phyloP scores from a whole-genome alignment of 805 yeast species.

The Ogataea naganishii region DNA sequence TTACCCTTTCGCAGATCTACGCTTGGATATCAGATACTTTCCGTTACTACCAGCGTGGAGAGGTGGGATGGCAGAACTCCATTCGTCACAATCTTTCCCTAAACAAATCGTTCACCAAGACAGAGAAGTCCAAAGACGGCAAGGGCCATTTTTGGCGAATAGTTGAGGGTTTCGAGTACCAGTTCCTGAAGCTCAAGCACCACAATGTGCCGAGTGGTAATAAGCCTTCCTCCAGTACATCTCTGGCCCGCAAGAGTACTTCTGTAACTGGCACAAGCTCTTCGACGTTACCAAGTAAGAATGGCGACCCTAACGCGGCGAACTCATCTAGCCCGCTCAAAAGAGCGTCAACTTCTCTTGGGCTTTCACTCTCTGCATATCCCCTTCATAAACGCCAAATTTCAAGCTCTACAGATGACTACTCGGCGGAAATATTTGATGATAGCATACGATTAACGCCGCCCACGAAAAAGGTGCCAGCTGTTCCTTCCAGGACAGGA shows the following conservation, averaged over 20 bases:
- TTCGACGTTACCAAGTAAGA: too few species aligned
- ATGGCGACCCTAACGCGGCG: too few species aligned
- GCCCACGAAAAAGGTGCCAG: slow-evolving; percentile 7
- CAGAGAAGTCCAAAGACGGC: slow-evolving; percentile 84
- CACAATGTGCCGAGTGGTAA: slow-evolving; percentile 25
- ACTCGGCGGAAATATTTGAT: too few species aligned
- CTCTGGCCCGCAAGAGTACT: too few species aligned
- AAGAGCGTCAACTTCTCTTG: too few species aligned
- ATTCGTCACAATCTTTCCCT: slow-evolving; percentile 89
- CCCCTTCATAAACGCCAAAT: too few species aligned
- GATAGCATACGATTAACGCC: slow-evolving; percentile 6
- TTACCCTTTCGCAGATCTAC: slow-evolving; percentile 80
- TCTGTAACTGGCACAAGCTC: too few species aligned
- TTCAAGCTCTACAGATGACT: too few species aligned
- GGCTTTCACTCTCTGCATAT: too few species aligned
- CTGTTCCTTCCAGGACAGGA: slow-evolving; percentile 3
- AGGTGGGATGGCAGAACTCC: slow-evolving; percentile 96
- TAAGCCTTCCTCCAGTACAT: too few species aligned
- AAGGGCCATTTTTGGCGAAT: slow-evolving; percentile 94
- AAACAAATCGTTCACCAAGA: slow-evolving; percentile 87
- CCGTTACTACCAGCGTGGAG: slow-evolving; percentile 71
- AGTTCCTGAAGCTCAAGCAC: slow-evolving; percentile 59
- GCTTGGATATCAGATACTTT: slow-evolving; percentile 87
- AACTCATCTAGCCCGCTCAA: too few species aligned
- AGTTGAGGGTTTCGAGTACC: slow-evolving; percentile 72